phyloP scores from a whole-genome alignment of 2,329 filamentous ascomycete species.

The Gaeumannomyces tritici region DNA sequence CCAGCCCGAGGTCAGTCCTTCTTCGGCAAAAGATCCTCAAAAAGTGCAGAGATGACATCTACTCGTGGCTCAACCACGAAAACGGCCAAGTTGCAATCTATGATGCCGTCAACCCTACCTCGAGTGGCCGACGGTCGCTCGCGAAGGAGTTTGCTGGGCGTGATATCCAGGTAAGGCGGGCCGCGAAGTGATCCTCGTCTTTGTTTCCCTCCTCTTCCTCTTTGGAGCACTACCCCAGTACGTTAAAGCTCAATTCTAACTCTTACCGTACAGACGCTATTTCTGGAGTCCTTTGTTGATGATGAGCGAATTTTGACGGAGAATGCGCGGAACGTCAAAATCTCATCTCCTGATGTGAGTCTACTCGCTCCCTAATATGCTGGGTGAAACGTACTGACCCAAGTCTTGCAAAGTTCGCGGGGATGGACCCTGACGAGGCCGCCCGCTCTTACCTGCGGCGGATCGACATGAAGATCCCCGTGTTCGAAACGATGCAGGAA shows the following conservation, averaged over 20 bases:
- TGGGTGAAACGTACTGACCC: not conserved
- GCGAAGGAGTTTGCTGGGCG: conserved; percentile 98
- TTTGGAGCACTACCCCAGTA: not conserved
- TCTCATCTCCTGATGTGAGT: conserved; percentile 84
- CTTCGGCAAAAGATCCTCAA: conserved; percentile 95
- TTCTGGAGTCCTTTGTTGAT: conserved; percentile 92
- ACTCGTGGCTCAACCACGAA: conserved; percentile 90
- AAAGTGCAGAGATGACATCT: conserved; percentile 94
- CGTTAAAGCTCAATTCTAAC: not conserved
- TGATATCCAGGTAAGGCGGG: conserved; percentile 63
- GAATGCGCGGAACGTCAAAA: conserved; percentile 95
- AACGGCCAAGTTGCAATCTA: conserved; percentile 98
- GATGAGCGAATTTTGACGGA: conserved; percentile 91
- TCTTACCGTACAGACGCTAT: conserved; percentile 58
- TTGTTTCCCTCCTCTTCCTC: not conserved
- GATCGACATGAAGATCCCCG: conserved; percentile 86
- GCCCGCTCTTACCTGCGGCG: conserved; percentile 84
- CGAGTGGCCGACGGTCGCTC: conserved; percentile 69
- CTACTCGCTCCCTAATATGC: no score
- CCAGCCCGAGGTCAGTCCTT: conserved; percentile 84
- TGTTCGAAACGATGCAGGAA: conserved; percentile 96
- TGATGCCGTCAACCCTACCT: conserved; percentile 90
- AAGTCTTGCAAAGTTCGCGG: conserved; percentile 54
- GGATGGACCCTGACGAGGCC: conserved; percentile 86
- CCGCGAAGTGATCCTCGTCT: no score